These are phyloP conservation scores for Hydrangea macrophylla DNA, from an alignment of 148 eudicot genomes.

Conservation along the genomic window DNA sequence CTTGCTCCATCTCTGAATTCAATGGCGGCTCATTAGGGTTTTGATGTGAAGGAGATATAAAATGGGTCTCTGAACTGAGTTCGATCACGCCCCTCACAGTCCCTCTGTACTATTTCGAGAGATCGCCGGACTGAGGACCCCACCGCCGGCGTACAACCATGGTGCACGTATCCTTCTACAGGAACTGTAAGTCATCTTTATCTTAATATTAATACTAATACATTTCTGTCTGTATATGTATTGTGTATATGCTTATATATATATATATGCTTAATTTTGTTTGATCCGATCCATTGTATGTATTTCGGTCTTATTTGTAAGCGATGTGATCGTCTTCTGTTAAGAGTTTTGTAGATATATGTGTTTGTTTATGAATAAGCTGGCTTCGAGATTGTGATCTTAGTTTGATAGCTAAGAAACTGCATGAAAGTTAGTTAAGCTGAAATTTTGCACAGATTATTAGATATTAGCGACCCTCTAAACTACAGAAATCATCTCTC, in stretches of 20 bases:
- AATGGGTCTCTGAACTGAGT: not conserved
- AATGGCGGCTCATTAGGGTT: not conserved
- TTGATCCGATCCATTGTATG: not conserved
- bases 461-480: not conserved
- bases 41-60: not conserved
- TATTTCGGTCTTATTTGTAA: not conserved
- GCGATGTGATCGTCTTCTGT: not conserved
- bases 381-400: not conserved
- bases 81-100: not conserved
- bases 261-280: not conserved
- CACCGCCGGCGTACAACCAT: slow-evolving; percentile 30
- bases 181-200: slow-evolving; percentile 41
- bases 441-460: not conserved
- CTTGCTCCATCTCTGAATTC: no score
- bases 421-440: not conserved
- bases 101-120: not conserved
- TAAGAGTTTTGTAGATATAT: not conserved
- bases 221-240: not conserved
- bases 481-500: not conserved
- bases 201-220: not conserved
- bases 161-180: slow-evolving; percentile 56
- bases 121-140: slow-evolving; percentile 7
- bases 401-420: not conserved
- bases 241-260: no score
- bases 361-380: not conserved